A percentile compares a stretch with the other conserved stretches of the same genome.
These are phyloP conservation scores for Saraca asoca DNA, from an alignment of 331 rosid genomes.

Conservation along the genomic window DNA sequence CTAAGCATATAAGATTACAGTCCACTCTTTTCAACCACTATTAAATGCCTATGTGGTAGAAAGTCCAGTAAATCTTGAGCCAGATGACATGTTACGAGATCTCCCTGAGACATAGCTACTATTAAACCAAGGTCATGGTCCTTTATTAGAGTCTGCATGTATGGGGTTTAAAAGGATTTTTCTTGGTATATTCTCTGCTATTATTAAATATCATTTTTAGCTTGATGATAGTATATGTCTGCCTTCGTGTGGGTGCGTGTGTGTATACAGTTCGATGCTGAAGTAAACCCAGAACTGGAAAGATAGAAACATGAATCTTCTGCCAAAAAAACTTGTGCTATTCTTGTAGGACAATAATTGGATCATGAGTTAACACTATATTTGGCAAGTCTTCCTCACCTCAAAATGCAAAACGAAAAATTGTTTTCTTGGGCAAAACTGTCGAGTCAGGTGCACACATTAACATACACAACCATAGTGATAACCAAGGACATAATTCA, in stretches of 20 bases:
- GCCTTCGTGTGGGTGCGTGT: conserved; percentile 38
- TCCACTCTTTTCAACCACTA: conserved; percentile 48
- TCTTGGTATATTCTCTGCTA: background rate
- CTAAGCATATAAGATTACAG: conserved; percentile 33
- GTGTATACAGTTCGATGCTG: conserved; percentile 44
- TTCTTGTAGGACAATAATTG: conserved; percentile 69
- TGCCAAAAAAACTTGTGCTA: conserved; percentile 60
- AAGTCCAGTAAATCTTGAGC: conserved; percentile 35
- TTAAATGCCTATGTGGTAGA: conserved; percentile 52
- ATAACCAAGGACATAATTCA: conserved; percentile 38
- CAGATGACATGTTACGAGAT: conserved; percentile 48
- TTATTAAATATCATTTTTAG: conserved; percentile 2
- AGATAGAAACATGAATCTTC: conserved; percentile 45
- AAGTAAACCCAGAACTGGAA: conserved; percentile 46
- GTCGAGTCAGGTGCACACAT: conserved; percentile 73
- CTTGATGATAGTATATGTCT: conserved; percentile 9
- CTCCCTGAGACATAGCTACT: conserved; percentile 57
- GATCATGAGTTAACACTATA: conserved; percentile 64
- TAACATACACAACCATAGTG: conserved; percentile 62
- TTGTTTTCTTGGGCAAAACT: conserved; percentile 50
- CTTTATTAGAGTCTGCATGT: background rate
- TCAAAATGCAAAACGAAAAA: conserved; percentile 63
- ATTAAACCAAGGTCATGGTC: conserved; percentile 17
- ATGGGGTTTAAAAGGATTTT: conserved; percentile 16
- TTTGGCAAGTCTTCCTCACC: conserved; percentile 75